Evolutionary conservation across 2,329 filamentous ascomycete species (phyloP).

Genomic region (Colletotrichum tropicale): DNA sequence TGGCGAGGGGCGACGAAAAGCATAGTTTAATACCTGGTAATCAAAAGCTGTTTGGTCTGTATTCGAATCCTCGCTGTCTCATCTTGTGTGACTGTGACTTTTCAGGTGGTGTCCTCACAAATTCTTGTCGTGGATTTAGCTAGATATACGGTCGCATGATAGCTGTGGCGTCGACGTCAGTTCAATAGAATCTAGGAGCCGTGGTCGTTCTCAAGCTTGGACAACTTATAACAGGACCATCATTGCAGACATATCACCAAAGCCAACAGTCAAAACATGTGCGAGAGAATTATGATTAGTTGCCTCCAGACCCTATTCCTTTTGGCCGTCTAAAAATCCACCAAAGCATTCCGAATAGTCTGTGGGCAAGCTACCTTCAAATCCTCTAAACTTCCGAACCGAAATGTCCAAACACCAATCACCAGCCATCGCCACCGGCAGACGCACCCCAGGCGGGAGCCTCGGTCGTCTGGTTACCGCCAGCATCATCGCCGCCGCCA

Average conservation of each 20-base stretch:
- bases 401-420: constrained; percentile 9
- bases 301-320: constrained; percentile 14
- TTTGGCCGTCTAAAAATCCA: background rate
- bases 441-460: constrained; percentile 16
- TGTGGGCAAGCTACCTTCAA: background rate
- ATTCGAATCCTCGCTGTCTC: background rate
- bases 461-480: background rate
- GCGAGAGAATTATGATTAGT: background rate
- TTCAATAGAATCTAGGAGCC: background rate
- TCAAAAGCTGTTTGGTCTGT: background rate
- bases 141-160: background rate
- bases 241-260: background rate
- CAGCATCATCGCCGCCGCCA: background rate
- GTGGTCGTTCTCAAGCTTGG: background rate
- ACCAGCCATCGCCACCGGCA: background rate
- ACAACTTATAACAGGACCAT: background rate
- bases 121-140: background rate
- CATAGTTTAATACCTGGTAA: background rate
- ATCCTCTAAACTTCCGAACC: background rate
- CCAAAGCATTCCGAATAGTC: constrained; percentile 22
- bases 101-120: background rate
- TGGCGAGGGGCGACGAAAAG: background rate
- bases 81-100: background rate
- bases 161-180: background rate
- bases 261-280: background rate